Evolutionary conservation across 208 protist genomes (phyloP).

Genomic region (Leishmania amazonensis): DNA sequence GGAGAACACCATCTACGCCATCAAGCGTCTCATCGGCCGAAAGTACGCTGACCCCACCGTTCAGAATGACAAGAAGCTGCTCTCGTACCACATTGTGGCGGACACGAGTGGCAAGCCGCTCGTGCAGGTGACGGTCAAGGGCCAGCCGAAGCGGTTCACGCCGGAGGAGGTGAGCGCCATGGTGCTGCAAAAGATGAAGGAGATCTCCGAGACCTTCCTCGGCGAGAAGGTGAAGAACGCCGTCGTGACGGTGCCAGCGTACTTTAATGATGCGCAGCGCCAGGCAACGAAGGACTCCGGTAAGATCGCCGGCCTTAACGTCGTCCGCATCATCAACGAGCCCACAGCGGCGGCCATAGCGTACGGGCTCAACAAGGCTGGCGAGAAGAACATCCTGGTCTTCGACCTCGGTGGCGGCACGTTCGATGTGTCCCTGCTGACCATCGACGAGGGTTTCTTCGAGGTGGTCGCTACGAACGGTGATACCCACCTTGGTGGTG

Average conservation of each 20-base stretch:
- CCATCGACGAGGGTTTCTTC: constrained; percentile 99
- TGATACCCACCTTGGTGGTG: constrained; percentile 99
- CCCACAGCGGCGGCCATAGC: constrained; percentile 99
- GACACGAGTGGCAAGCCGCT: constrained; percentile 88
- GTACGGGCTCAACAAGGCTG: constrained; percentile 98
- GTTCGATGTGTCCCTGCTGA: constrained; percentile 99
- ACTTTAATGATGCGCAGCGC: constrained; percentile 99
- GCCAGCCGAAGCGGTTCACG: constrained; percentile 76
- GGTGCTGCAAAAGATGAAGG: constrained; percentile 95
- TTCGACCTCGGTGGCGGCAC: constrained; percentile 99
- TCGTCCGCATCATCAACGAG: constrained; percentile 99
- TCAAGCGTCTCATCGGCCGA: constrained; percentile 94
- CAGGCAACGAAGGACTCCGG: constrained; percentile 99
- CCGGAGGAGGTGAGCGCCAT: constrained; percentile 91
- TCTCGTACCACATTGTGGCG: constrained; percentile 80
- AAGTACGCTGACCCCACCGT: constrained; percentile 93
- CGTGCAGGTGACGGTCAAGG: constrained; percentile 74
- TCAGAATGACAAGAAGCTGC: constrained; percentile 96
- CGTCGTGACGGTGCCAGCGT: constrained; percentile 99
- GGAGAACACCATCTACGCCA: constrained; percentile 90
- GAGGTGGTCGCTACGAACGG: constrained; percentile 99
- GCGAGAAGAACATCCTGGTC: constrained; percentile 95
- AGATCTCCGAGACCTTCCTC: constrained; percentile 93
- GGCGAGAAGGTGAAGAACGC: constrained; percentile 94
- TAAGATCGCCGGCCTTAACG: constrained; percentile 96